Percentiles rank a stretch among this genome's conserved stretches.
These are phyloP conservation scores for Talaromyces sp. DNA, from an alignment of 2,329 filamentous ascomycete genomes.

Conservation along the genomic window DNA sequence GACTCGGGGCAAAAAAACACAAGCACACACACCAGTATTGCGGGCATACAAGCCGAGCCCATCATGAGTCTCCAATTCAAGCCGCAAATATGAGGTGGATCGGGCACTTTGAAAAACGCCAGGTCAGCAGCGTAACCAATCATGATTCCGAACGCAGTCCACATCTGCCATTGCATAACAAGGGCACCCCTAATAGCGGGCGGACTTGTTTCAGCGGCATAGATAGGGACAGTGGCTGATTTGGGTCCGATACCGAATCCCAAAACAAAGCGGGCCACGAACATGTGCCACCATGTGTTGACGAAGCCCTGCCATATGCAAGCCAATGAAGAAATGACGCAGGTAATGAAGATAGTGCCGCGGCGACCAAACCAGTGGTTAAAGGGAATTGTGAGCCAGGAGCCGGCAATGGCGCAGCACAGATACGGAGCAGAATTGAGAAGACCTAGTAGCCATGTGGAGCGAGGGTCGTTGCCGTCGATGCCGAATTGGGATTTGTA, in stretches of 20 bases:
- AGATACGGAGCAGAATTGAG: slow-evolving; percentile 56
- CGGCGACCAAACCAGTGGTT: slow-evolving; percentile 65
- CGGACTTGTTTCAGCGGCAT: slow-evolving; percentile 68
- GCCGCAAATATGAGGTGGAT: slow-evolving; percentile 51
- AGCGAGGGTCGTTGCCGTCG: slow-evolving; percentile 41
- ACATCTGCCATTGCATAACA: slow-evolving; percentile 76
- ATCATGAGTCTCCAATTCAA: slow-evolving; percentile 66
- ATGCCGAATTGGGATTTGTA: slow-evolving; percentile 60
- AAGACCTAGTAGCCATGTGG: slow-evolving; percentile 58
- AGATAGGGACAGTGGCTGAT: slow-evolving; percentile 69
- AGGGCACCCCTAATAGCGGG: slow-evolving; percentile 66
- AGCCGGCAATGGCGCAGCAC: slow-evolving; percentile 63
- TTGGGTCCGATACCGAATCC: slow-evolving; percentile 76
- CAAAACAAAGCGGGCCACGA: slow-evolving; percentile 65
- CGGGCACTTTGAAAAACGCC: slow-evolving; percentile 54
- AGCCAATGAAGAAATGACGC: slow-evolving; percentile 59
- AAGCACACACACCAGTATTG: slow-evolving; percentile 52
- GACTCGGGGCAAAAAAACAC: slow-evolving; percentile 60
- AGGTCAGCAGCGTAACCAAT: slow-evolving; percentile 57
- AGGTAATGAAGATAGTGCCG: slow-evolving; percentile 71
- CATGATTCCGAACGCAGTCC: slow-evolving; percentile 49
- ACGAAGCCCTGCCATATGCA: slow-evolving; percentile 59
- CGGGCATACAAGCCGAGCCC: slow-evolving; percentile 60
- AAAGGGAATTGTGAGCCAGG: slow-evolving; percentile 68
- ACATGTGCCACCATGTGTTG: slow-evolving; percentile 65